Conservation (phyloP, 1,284 basidiomycete species). For the Rugosomyces carneus region DNA sequence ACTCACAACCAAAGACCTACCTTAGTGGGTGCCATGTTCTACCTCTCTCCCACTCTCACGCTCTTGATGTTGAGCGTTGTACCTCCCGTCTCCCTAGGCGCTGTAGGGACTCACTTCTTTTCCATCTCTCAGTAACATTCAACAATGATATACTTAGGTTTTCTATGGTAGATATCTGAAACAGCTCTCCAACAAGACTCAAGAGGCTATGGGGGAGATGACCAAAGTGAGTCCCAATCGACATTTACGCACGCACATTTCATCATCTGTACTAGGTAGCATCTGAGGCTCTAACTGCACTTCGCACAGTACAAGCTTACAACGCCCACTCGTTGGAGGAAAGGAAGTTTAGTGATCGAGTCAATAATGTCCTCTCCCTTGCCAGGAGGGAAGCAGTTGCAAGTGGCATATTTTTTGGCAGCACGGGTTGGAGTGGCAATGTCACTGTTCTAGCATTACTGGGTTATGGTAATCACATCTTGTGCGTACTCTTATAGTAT, state of each 20-base stretch:
- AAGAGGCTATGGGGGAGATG: conserved; percentile 94
- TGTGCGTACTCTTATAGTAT: neutral
- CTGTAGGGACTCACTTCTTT: conserved; percentile 48
- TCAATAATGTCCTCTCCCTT: conserved; percentile 68
- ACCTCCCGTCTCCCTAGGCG: conserved; percentile 92
- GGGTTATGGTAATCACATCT: conserved; percentile 66
- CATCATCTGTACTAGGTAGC: conserved; percentile 38
- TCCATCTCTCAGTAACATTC: neutral
- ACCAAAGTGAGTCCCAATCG: conserved; percentile 54
- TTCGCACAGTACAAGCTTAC: conserved; percentile 91
- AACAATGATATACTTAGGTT: conserved; percentile 42
- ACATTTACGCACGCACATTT: neutral
- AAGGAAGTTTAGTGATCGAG: conserved; percentile 59
- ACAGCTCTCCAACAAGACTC: conserved; percentile 85
- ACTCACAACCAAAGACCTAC: conserved; percentile 1
- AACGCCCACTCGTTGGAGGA: conserved; percentile 76
- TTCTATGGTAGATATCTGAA: conserved; percentile 96
- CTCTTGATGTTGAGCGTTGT: conserved; percentile 92
- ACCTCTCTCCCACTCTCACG: conserved; percentile 87
- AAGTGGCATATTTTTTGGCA: conserved; percentile 89
- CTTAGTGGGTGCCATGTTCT: conserved; percentile 92
- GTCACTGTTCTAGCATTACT: conserved; percentile 85
- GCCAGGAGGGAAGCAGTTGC: conserved; percentile 88
- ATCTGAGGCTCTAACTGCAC: conserved; percentile 87
- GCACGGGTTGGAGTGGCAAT: conserved; percentile 94